Conservation (phyloP, 805 yeast species). For the Teunomyces pallodes region DNA sequence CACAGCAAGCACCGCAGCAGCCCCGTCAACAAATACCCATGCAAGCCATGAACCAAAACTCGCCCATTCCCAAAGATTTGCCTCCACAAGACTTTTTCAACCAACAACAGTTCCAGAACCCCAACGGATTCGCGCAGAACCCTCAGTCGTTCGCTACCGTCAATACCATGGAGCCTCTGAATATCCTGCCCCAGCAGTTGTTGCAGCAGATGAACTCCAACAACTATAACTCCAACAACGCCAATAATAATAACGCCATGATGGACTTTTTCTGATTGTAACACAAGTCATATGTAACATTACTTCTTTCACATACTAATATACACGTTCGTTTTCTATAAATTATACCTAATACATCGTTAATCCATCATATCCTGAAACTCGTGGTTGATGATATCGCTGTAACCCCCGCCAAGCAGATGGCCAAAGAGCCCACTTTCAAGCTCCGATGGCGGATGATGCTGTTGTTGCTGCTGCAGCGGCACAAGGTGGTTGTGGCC, state of each 20-base stretch:
- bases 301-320: constrained; percentile 3
- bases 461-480: background rate
- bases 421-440: constrained; percentile 4
- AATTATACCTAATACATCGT: background rate
- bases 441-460: background rate
- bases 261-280: constrained; percentile 24
- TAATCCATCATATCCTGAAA: constrained; percentile 23
- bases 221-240: constrained; percentile 7
- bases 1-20: constrained; percentile 3
- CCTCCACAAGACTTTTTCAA: background rate
- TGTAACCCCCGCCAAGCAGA: constrained; percentile 26
- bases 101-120: constrained; percentile 5
- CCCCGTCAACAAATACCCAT: constrained; percentile 5
- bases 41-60: too few relatives aligned
- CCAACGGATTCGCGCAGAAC: background rate
- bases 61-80: too few relatives aligned
- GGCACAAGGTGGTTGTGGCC: background rate
- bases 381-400: constrained; percentile 39
- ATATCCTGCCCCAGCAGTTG: constrained; percentile 40
- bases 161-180: constrained; percentile 7
- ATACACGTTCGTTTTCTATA: constrained; percentile 2
- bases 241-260: constrained; percentile 11
- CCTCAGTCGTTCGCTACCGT: background rate
- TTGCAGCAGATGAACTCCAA: constrained; percentile 26
- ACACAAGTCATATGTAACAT: constrained; percentile 5